These are phyloP conservation scores for Pouteria campechiana DNA, from an alignment of 179 eudicot genomes.

Conservation along the genomic window DNA sequence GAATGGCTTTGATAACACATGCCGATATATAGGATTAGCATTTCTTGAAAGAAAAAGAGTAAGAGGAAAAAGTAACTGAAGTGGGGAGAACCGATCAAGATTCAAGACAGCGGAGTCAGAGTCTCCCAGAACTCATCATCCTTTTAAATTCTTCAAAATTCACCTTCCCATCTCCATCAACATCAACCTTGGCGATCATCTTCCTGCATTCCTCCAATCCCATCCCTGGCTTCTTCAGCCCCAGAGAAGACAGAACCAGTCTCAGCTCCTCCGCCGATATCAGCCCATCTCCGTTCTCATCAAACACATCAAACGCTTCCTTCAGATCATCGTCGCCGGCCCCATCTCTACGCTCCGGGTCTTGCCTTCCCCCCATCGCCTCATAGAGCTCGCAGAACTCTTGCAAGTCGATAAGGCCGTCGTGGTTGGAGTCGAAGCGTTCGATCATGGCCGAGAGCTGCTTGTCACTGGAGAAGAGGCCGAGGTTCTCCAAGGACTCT, in stretches of 20 bases:
- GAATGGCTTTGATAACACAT: no score
- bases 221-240: conserved; percentile 37
- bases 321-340: conserved; percentile 35
- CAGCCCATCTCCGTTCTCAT: conserved; percentile 59
- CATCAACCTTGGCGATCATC: conserved; percentile 55
- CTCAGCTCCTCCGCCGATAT: conserved; percentile 53
- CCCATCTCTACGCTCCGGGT: no score
- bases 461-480: conserved; percentile 21
- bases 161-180: conserved; percentile 74
- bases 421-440: conserved; percentile 45
- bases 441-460: conserved; percentile 42
- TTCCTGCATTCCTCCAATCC: conserved; percentile 31
- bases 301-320: conserved; percentile 76
- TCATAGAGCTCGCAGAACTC: conserved; percentile 46
- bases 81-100: no score
- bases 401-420: conserved; percentile 51
- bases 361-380: conserved; percentile 2
- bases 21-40: no score
- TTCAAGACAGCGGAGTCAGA: no score
- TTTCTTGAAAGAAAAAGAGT: no score
- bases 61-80: no score
- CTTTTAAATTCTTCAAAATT: conserved; percentile 44
- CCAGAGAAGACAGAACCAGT: conserved; percentile 35
- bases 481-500: conserved; percentile 45
- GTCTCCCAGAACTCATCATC: no score